Conservation (phyloP, 345 rosid genomes). For the Populus davidiana region DNA sequence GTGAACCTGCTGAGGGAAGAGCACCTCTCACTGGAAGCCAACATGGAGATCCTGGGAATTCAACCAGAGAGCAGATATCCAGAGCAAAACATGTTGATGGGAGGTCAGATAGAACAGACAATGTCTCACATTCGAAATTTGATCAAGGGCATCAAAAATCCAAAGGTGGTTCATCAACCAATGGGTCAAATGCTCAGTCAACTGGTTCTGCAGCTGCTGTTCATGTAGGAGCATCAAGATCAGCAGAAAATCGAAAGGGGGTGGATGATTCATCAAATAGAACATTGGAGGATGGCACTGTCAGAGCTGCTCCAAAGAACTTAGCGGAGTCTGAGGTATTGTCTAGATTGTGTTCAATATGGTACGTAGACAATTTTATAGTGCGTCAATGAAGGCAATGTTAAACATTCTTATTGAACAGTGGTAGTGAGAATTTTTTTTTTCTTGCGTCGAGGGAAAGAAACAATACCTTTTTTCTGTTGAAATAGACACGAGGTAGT, state of each 20-base stretch:
- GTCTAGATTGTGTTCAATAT: constrained; percentile 1
- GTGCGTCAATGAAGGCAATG: neutral
- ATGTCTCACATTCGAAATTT: constrained; percentile 41
- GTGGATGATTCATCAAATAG: constrained; percentile 46
- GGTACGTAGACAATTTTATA: neutral
- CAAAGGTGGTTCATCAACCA: constrained; percentile 49
- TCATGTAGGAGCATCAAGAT: constrained; percentile 39
- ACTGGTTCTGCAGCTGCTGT: constrained; percentile 31
- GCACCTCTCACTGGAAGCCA: constrained; percentile 32
- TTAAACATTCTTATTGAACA: neutral
- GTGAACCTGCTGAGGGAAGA: constrained; percentile 56
- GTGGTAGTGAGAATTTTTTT: neutral
- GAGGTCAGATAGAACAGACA: constrained; percentile 59
- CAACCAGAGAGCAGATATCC: constrained; percentile 54
- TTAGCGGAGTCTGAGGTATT: constrained; percentile 71
- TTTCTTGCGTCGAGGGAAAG: neutral
- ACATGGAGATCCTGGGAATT: constrained; percentile 57
- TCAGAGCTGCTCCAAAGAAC: constrained; percentile 46
- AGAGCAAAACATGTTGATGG: constrained; percentile 68
- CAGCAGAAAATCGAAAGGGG: constrained; percentile 52
- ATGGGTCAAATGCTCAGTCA: constrained; percentile 52
- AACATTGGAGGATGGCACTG: constrained; percentile 46
- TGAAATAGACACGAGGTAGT: neutral
- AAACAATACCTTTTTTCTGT: neutral
- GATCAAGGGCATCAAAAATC: constrained; percentile 58